Evolutionary conservation across 2,329 filamentous ascomycete species (phyloP).

Genomic region (Aspergillus eucalypticola): DNA sequence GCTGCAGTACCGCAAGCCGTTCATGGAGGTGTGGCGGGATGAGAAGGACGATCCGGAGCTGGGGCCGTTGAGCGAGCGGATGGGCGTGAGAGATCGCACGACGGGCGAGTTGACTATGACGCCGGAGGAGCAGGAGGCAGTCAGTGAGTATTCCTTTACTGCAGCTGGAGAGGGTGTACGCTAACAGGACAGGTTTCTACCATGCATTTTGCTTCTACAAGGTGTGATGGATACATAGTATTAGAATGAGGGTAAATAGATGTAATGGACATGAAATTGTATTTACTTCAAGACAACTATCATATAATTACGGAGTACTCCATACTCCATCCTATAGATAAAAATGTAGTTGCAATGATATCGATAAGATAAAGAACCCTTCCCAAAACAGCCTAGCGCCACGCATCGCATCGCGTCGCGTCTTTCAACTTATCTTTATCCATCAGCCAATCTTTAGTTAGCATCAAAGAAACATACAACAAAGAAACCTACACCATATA

Average conservation of each 20-base stretch:
- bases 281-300: not conserved
- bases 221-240: constrained; percentile 53
- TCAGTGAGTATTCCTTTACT: constrained; percentile 49
- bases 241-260: too few relatives aligned
- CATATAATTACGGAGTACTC: not conserved
- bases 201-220: constrained; percentile 97
- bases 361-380: not conserved
- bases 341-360: not conserved
- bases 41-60: constrained; percentile 83
- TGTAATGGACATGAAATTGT: too few relatives aligned
- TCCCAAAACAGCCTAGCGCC: constrained; percentile 33
- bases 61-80: constrained; percentile 86
- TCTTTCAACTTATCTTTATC: constrained; percentile 21
- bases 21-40: constrained; percentile 85
- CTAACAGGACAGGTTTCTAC: constrained; percentile 64
- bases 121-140: constrained; percentile 88
- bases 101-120: constrained; percentile 69
- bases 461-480: not conserved
- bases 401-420: constrained; percentile 24
- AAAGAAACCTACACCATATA: not conserved
- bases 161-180: not conserved
- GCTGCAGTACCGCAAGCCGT: constrained; percentile 87
- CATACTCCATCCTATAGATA: too few relatives aligned
- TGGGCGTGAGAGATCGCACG: constrained; percentile 79
- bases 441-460: not conserved